These are phyloP conservation scores for Lathyrus oleraceus DNA, from an alignment of 306 rosid genomes.

Conservation along the genomic window DNA sequence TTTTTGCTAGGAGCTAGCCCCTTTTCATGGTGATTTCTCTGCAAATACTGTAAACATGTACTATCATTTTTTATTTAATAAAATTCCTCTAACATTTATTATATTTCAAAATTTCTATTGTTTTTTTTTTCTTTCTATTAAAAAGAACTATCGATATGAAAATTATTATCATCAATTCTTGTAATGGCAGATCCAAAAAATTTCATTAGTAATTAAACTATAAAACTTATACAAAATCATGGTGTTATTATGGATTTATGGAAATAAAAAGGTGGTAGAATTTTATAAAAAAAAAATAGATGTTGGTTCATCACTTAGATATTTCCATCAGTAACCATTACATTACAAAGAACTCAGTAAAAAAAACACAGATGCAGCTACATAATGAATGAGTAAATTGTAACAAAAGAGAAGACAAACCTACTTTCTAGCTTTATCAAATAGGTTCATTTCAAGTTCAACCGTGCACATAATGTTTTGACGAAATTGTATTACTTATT, in stretches of 20 bases:
- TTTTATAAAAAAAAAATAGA: too few relatives aligned
- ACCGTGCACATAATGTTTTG: not conserved
- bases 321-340: not conserved
- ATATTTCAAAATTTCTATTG: not conserved
- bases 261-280: too few relatives aligned
- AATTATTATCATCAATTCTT: constrained; percentile 5
- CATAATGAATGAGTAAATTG: not conserved
- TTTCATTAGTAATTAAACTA: not conserved
- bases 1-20: constrained; percentile 99
- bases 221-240: too few relatives aligned
- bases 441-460: not conserved
- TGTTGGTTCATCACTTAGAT: not conserved
- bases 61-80: constrained; percentile 41
- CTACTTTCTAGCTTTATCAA: not conserved
- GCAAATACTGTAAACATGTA: constrained; percentile 57
- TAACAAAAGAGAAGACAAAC: not conserved
- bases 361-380: not conserved
- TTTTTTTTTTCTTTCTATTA: not conserved
- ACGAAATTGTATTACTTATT: not conserved
- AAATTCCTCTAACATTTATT: constrained; percentile 34
- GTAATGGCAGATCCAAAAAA: not conserved
- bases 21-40: constrained; percentile 83
- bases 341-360: not conserved
- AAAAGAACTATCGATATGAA: not conserved
- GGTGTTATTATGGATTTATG: too few relatives aligned